Evolutionary conservation across 495 filamentous ascomycete species (phyloP), one percentile per base, ranked within the genome.

Genomic region (Paragyromitra xinjiangensis): DNA sequence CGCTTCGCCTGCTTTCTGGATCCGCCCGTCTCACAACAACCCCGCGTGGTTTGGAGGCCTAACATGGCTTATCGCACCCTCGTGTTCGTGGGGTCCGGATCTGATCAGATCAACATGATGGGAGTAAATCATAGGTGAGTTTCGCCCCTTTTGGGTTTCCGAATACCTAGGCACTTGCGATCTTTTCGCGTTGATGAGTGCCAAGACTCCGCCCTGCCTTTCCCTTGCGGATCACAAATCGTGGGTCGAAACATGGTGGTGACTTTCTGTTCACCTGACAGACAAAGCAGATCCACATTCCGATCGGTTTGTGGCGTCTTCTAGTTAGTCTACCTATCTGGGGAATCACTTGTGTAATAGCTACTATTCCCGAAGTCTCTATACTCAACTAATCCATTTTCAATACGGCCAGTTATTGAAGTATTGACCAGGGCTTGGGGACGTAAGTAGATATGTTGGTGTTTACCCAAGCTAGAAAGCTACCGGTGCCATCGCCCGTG

Each of bases 161-260:
- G 5, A 51, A n/a, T 5, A n/a, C n/a, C n/a, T n/a, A 12, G 39
- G 40, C 12, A 59, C 53, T 64, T 76, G 73, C 68, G 73, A 76
- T 58, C 19, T 76, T 76, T 77, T 73, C 42, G 74, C 69, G 73
- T 72, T 72, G 53, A 42, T 44, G 16, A 53, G 16, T n/a, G 72
- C 66, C 73, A 64, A 71, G 73, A 40, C 26, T 6, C 50, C 7
- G 14, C 59, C 73, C 72, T 55, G 39, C 48, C 37, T 42, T 72
- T 29, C 34, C 42, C 11, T 12, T 12, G 16, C 44, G 26, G 26
- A 64, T 72, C 58, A 45, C 40, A 34, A 6, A 22, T 63, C 11
- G 59, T 19, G 19, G 50, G 56, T 42, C 22, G 34, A 72, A 44
- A 55, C 37, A 6, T 72, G 58, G 40, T 42, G 45, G 39, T n/a